phyloP scores from a whole-genome alignment of 192 early-diverging fungal genomes.

The Coemansia sp. region DNA sequence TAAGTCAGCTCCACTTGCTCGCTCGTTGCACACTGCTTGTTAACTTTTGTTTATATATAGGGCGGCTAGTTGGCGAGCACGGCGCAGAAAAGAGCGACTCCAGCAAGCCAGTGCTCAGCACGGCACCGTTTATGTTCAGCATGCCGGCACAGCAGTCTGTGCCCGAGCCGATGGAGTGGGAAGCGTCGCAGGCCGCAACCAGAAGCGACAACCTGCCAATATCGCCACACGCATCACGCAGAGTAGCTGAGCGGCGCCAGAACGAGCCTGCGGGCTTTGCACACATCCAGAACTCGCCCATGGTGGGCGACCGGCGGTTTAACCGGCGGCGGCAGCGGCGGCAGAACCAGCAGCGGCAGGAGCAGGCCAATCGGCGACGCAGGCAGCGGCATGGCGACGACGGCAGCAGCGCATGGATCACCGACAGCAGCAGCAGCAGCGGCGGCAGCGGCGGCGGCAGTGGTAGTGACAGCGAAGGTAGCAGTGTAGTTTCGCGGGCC shows the following conservation, averaged over 20 bases:
- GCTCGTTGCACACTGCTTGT: no score
- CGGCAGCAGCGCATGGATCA: slow-evolving; percentile 20
- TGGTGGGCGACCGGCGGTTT: slow-evolving; percentile 20
- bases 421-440: slow-evolving; percentile 12
- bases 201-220: slow-evolving; percentile 22
- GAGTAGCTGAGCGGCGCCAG: slow-evolving; percentile 8
- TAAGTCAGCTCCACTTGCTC: slow-evolving; percentile 5
- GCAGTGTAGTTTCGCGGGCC: not conserved
- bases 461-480: not conserved
- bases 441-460: slow-evolving; percentile 9
- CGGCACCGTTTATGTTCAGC: slow-evolving; percentile 37
- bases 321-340: slow-evolving; percentile 15
- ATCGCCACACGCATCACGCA: slow-evolving; percentile 35
- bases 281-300: slow-evolving; percentile 8
- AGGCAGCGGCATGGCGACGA: slow-evolving; percentile 8
- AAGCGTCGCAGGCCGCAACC: slow-evolving; percentile 3
- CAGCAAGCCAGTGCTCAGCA: slow-evolving; percentile 13
- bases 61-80: slow-evolving; percentile 5
- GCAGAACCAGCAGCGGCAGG: slow-evolving; percentile 4
- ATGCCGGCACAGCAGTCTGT: slow-evolving; percentile 23
- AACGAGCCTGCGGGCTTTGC: slow-evolving; percentile 3
- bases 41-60: slow-evolving; percentile 10
- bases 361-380: slow-evolving; percentile 2
- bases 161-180: slow-evolving; percentile 21
- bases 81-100: slow-evolving; percentile 1